Base-by-base conservation (phyloP, 768 basidiomycete species). In the Agrocybe praecox region DNA sequence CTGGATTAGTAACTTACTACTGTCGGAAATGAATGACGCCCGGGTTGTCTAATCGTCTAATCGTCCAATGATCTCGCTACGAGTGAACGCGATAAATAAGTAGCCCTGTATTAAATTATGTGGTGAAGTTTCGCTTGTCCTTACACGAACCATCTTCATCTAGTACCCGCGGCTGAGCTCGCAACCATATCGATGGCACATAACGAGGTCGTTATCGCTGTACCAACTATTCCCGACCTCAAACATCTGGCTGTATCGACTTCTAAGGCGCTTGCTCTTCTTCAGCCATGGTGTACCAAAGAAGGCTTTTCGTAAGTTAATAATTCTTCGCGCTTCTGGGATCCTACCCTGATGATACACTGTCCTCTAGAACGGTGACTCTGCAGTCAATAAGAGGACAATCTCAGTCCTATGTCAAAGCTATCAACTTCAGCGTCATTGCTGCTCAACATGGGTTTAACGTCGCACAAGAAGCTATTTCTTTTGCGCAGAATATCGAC, bases 391-490 rank as follows among this genome's bases (percentile, higher is more conserved):
- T 61, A 22, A 49, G 45, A 18, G 1, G 4, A 1, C 56, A 62
- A 32, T 54, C 55, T 17, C n/a, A 43, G 23, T 36, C 19, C n/a
- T 62, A 62, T 43, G 52, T 58, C n/a, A 44, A 26, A 18, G 61
- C 57, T 9, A 52, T 62, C 24, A 55, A 56, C 18, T 34, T 26
- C 26, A 56, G 53, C 29, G 49, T 62, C n/a, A 15, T 40, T 4
- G 61, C 61, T 9, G 53, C 61, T 3, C 50, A 56, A 17, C 18
- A 56, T 29, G 61, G 61, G 0, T 56, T 52, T 46, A 54, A 49
- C 22, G 53, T 59, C 24, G 57, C 56, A 1, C 48, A 53, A 18
- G 57, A 62, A 14, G 61, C 46, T 10, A 17, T 58, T 24, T 33
- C 10, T 12, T 52, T 62, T 26, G 45, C 48, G 12, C 22, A 49